Base-by-base conservation (phyloP, 2,329 filamentous ascomycete species). In the Eurotiales sp. region DNA sequence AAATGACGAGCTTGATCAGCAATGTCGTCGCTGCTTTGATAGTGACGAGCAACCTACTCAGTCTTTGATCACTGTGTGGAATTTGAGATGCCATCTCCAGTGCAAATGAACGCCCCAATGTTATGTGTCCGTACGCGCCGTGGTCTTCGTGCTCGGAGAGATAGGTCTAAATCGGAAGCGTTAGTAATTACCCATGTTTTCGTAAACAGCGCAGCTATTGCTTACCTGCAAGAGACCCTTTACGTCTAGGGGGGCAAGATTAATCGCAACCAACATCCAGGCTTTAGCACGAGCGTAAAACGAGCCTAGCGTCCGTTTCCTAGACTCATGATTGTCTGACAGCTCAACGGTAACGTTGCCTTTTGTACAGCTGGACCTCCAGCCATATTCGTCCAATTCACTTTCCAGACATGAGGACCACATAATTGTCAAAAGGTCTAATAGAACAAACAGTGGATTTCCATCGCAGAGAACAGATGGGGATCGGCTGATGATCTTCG, bases 91-190 rank as follows among this genome's bases (percentile, higher is more conserved):
- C 93, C 76, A 97, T 88, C 64, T 99, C 90, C 23, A 96, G 74
- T 12, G 93, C 93, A 68, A 99, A 96, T 1, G 93, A 97, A 53
- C 95, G 81, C 10, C 93, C 95, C 14, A 99, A 78, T 1, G 91
- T 92, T 55, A 97, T 84, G 67, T 96, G 90, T 0, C 91, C 93
- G 64, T 95, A 96, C 1, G 85, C 84, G 45, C 88, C 88, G 58
- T 96, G 89, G 58, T 97, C 91, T 55, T 95, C 87, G 60, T 91
- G 96, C 59, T 96, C 91, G 0, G 95, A 96, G 14, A 99, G 78
- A 65, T 99, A 97, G 0, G 93, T 97, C 72, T 96, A 53, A 30
- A 37, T 45, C 46, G 29, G 36, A 8, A 23, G 3, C 25, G 51
- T 49, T 3, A 53, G 34, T 49, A 29, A 41, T 37, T 32, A 19